phyloP scores from a whole-genome alignment of 2,329 filamentous ascomycete genomes.

The Curvularia verruculosa region DNA sequence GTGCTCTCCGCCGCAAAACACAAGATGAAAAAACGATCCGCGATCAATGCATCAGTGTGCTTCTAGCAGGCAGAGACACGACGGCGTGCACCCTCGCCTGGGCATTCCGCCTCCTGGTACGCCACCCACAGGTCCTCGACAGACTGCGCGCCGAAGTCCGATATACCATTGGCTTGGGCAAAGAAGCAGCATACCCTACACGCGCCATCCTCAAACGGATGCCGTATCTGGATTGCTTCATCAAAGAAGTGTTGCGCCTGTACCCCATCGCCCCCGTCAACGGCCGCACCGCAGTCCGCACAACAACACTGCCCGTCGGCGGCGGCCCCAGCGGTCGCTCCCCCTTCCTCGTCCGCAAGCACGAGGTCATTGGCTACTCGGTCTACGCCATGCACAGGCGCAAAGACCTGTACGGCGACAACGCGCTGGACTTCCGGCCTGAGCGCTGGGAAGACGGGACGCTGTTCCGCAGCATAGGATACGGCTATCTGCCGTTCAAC shows the following conservation, averaged over 20 bases:
- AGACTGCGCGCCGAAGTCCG: conserved; percentile 42
- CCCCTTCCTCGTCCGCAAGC: conserved; percentile 42
- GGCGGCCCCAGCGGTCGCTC: conserved; percentile 38
- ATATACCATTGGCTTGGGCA: conserved; percentile 28
- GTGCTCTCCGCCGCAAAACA: conserved; percentile 79
- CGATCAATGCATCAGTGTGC: conserved; percentile 79
- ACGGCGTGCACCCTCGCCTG: conserved; percentile 80
- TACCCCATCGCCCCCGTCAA: conserved; percentile 42
- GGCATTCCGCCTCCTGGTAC: conserved; percentile 59
- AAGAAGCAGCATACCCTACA: conserved; percentile 26
- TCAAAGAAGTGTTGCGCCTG: conserved; percentile 47
- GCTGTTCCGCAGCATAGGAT: conserved; percentile 16
- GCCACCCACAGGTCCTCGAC: conserved; percentile 40
- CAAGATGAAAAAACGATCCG: conserved; percentile 69
- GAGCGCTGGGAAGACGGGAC: conserved; percentile 43
- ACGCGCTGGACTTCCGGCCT: conserved; percentile 44
- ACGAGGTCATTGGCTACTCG: conserved; percentile 27
- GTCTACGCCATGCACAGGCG: conserved; percentile 43
- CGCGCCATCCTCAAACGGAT: conserved; percentile 3
- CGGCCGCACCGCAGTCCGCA: conserved; percentile 26
- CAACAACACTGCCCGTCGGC: conserved; percentile 38
- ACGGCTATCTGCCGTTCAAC: conserved; percentile 41
- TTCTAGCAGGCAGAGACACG: conserved; percentile 87
- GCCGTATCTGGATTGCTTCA: not conserved
- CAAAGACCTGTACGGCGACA: conserved; percentile 44